Percentiles rank a stretch among this genome's conserved stretches.
These are phyloP conservation scores for Aspergillus glaucus DNA, from an alignment of 2,329 filamentous ascomycete species.

Conservation along the genomic window DNA sequence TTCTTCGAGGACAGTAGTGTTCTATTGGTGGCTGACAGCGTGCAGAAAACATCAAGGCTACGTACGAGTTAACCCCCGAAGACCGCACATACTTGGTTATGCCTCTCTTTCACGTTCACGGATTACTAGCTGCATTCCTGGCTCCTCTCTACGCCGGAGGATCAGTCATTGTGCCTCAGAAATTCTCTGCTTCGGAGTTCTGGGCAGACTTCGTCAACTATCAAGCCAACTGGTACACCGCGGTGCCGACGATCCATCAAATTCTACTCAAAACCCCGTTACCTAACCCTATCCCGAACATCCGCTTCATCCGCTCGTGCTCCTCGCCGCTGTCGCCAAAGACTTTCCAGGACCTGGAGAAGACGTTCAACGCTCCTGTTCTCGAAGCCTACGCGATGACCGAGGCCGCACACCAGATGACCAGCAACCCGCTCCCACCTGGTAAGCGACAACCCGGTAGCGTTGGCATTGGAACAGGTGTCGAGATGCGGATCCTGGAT, in stretches of 20 bases:
- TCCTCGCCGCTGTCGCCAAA: constrained; percentile 78
- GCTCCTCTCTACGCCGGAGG: constrained; percentile 69
- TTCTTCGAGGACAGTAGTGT: constrained; percentile 1
- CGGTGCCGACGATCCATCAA: constrained; percentile 88
- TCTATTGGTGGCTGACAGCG: background rate
- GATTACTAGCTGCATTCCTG: constrained; percentile 75
- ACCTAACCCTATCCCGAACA: constrained; percentile 62
- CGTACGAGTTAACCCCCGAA: constrained; percentile 62
- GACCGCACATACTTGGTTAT: constrained; percentile 84
- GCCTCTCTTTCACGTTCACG: constrained; percentile 87
- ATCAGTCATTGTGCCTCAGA: constrained; percentile 69
- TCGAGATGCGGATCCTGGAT: constrained; percentile 73
- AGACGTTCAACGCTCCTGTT: constrained; percentile 69
- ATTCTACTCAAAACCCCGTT: constrained; percentile 70
- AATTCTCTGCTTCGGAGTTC: constrained; percentile 77
- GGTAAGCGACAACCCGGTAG: constrained; percentile 72
- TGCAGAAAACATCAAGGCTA: constrained; percentile 66
- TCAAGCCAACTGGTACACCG: constrained; percentile 84
- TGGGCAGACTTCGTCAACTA: constrained; percentile 70
- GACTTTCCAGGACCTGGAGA: constrained; percentile 71
- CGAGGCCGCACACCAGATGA: constrained; percentile 59
- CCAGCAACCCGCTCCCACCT: constrained; percentile 59
- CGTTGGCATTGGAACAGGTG: constrained; percentile 76
- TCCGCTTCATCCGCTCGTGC: constrained; percentile 83
- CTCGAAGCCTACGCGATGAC: constrained; percentile 92